Evolutionary conservation across 305 asterid species (phyloP).

Genomic region (Solanum hybrid): DNA sequence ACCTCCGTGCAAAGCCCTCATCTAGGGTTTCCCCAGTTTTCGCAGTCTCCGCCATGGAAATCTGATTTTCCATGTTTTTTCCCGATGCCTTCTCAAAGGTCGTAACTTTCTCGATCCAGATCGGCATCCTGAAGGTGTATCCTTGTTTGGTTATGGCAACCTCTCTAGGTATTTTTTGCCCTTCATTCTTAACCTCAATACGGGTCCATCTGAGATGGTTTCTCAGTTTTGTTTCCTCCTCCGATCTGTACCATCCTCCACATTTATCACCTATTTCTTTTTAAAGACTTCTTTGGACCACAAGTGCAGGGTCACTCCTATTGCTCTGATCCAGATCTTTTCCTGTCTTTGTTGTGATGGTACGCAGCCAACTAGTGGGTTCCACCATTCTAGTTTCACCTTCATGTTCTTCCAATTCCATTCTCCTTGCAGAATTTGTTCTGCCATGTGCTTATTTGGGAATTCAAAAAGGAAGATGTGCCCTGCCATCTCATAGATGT

Average conservation of each 20-base stretch:
- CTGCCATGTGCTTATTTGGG: not conserved
- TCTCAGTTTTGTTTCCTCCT: not conserved
- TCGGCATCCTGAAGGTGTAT: not conserved
- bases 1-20: not conserved
- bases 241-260: not conserved
- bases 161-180: not conserved
- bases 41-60: not conserved
- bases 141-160: not conserved
- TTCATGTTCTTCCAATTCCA: not conserved
- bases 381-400: not conserved
- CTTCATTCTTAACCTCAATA: not conserved
- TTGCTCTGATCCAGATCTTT: not conserved
- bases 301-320: not conserved
- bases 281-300: not conserved
- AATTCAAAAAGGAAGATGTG: not conserved
- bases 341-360: not conserved
- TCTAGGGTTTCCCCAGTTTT: not conserved
- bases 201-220: not conserved
- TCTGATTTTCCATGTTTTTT: not conserved
- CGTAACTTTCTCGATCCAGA: not conserved
- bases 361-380: not conserved
- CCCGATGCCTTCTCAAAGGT: not conserved
- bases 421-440: not conserved
- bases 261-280: not conserved
- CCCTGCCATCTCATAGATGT: not conserved